Conservation (phyloP, 495 filamentous ascomycete species). For the Amniculicola lignicola region DNA sequence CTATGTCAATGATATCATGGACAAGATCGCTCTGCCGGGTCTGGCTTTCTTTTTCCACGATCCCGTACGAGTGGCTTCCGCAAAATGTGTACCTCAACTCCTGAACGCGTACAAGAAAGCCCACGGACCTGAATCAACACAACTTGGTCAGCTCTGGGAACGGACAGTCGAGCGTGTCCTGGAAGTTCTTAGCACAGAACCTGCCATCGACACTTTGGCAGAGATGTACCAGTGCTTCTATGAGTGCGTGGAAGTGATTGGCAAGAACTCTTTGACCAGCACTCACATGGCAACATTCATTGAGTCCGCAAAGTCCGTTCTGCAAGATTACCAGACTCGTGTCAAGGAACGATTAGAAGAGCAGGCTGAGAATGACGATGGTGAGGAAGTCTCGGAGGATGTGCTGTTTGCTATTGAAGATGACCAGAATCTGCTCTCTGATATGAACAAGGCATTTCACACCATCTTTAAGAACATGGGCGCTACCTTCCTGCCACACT, state of each 20-base stretch:
- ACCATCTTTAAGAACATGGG: conserved; percentile 97
- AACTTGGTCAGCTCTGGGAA: conserved; percentile 77
- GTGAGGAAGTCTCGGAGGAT: conserved; percentile 78
- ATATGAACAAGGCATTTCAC: conserved; percentile 99
- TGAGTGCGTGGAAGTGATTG: conserved; percentile 93
- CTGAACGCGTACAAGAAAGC: conserved; percentile 91
- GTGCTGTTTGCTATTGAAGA: conserved; percentile 90
- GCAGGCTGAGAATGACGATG: conserved; percentile 61
- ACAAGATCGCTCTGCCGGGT: conserved; percentile 90
- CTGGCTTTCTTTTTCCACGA: conserved; percentile 99
- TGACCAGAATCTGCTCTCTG: conserved; percentile 91
- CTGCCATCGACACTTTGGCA: conserved; percentile 90
- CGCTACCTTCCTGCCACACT: conserved; percentile 74
- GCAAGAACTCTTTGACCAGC: conserved; percentile 71
- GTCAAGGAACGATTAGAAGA: conserved; percentile 78
- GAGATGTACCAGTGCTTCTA: conserved; percentile 99
- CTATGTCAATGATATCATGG: conserved; percentile 90
- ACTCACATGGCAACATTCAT: conserved; percentile 85
- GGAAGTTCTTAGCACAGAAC: conserved; percentile 91
- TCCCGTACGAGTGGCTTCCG: conserved; percentile 90
- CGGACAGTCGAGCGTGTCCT: conserved; percentile 84
- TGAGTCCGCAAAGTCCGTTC: conserved; percentile 71
- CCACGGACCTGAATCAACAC: conserved; percentile 70
- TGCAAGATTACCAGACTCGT: conserved; percentile 87
- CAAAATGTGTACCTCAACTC: conserved; percentile 90